Evolutionary conservation across 441 rosid genomes (phyloP).

Genomic region (Iberis amara): DNA sequence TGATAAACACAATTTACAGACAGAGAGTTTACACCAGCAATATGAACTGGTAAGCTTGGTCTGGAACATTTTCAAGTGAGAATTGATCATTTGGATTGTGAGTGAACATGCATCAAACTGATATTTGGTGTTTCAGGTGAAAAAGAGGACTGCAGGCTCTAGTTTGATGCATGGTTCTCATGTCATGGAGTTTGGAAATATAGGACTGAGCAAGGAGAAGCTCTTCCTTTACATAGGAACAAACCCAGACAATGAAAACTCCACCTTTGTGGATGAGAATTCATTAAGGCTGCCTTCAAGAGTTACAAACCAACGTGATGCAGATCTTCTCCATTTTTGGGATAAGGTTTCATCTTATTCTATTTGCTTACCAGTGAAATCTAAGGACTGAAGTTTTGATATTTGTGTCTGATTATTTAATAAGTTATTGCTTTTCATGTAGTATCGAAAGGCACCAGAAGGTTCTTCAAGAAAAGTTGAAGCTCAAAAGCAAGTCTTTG

Average conservation of each 20-base stretch:
- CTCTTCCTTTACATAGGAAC: constrained; percentile 73
- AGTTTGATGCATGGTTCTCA: constrained; percentile 59
- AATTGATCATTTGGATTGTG: too few species aligned
- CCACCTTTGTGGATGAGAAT: constrained; percentile 45
- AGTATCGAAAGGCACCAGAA: constrained; percentile 80
- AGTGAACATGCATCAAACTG: too few species aligned
- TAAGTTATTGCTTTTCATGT: background rate
- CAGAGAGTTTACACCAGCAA: constrained; percentile 77
- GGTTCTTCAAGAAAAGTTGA: constrained; percentile 62
- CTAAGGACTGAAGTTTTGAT: background rate
- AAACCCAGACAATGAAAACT: constrained; percentile 83
- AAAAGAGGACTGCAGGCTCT: constrained; percentile 52
- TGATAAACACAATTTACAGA: constrained; percentile 61
- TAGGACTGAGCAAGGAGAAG: constrained; percentile 41
- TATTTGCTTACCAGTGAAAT: too few species aligned
- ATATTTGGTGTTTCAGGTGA: constrained; percentile 51
- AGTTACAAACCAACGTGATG: constrained; percentile 89
- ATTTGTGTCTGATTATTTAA: too few species aligned
- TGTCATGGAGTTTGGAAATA: constrained; percentile 86
- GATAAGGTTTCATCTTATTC: constrained; percentile 49
- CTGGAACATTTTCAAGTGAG: too few species aligned
- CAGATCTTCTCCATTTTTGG: constrained; percentile 88
- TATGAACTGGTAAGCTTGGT: constrained; percentile 59
- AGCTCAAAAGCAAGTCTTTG: constrained; percentile 78
- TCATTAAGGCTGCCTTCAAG: constrained; percentile 46